These are phyloP conservation scores for Gamsiella multidivaricata DNA, from an alignment of 192 early-diverging fungal genomes.

Conservation along the genomic window DNA sequence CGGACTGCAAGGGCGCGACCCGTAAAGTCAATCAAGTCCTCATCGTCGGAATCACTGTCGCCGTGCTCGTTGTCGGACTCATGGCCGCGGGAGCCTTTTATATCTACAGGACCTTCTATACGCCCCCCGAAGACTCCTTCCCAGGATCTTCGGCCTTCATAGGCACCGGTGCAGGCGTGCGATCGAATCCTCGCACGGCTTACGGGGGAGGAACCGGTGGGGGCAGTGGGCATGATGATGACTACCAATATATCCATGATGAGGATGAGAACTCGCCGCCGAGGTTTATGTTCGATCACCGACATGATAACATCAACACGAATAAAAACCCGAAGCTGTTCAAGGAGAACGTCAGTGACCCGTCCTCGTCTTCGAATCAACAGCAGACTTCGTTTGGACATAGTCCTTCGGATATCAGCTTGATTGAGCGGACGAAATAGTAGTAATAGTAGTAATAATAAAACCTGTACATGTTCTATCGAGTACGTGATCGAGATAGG, in stretches of 20 bases:
- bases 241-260: conserved; percentile 12
- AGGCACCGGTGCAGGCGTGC: neutral
- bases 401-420: conserved; percentile 1
- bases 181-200: too few species aligned
- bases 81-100: conserved; percentile 18
- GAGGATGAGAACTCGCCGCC: conserved; percentile 14
- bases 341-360: neutral
- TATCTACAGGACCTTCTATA: conserved; percentile 23
- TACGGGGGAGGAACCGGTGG: too few species aligned
- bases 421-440: conserved; percentile 1
- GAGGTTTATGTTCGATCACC: conserved; percentile 28
- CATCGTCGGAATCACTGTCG: conserved; percentile 3
- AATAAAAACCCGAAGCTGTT: conserved; percentile 19
- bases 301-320: conserved; percentile 23
- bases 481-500: too few species aligned
- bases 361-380: neutral
- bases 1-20: neutral
- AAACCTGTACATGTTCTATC: neutral
- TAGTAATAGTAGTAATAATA: neutral
- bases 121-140: neutral
- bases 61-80: conserved; percentile 4
- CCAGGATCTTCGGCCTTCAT: neutral
- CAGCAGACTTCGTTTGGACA: too few species aligned
- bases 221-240: neutral
- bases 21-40: conserved; percentile 8